phyloP scores from a whole-genome alignment of 2,329 filamentous ascomycete species.

The Talaromyces sp. region DNA sequence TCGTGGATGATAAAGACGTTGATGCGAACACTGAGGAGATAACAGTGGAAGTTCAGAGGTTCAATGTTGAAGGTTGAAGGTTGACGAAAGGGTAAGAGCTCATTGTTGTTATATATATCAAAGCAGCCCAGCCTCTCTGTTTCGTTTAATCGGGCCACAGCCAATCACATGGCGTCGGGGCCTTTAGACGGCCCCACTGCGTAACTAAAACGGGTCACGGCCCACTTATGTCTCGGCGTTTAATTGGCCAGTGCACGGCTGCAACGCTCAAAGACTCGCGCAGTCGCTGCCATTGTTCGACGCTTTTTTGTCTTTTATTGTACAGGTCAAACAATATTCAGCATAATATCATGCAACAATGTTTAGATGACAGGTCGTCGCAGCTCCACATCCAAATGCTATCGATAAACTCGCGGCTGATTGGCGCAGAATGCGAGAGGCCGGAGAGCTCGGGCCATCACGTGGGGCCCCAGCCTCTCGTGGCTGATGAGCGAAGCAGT shows the following conservation, averaged over 20 bases:
- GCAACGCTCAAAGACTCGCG: background rate
- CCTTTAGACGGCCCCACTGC: background rate
- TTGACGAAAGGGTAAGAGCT: background rate
- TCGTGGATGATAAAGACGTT: too few species aligned
- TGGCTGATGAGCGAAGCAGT: background rate
- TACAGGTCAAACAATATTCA: too few species aligned
- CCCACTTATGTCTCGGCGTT: background rate
- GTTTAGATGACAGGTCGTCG: background rate
- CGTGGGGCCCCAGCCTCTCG: conserved; percentile 6
- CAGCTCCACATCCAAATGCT: too few species aligned
- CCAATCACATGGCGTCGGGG: background rate
- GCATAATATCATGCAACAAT: background rate
- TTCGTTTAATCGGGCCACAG: background rate
- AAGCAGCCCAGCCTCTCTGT: background rate
- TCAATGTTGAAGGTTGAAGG: background rate
- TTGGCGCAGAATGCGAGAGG: conserved; percentile 11
- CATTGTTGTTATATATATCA: background rate
- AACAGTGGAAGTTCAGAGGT: background rate
- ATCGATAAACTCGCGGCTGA: background rate
- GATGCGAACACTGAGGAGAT: too few species aligned
- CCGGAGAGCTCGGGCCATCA: conserved; percentile 7
- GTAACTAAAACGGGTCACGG: background rate
- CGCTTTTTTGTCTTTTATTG: background rate
- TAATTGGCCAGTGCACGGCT: background rate
- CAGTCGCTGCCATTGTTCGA: background rate